Base-by-base conservation (phyloP, 768 basidiomycete species). In the Neoboletus magnificus region DNA sequence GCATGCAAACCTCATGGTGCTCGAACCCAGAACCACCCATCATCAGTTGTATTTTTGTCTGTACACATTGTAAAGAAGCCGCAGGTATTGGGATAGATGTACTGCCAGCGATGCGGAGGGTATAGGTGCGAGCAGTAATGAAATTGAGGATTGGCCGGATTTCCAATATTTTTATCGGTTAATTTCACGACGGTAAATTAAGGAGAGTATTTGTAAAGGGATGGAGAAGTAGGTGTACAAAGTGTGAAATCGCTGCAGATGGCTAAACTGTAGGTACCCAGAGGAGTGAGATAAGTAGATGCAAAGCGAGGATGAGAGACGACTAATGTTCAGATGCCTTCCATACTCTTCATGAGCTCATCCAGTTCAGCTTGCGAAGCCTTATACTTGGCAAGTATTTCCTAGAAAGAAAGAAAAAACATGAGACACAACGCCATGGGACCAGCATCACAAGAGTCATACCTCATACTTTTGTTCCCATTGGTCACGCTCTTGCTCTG, bases 381-480 rank as follows among this genome's bases (percentile, higher is more conserved):
- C 69, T 79, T 78, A 78, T 86, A 90, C 71, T 94, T 93, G 57
- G 66, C 75, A 58, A 81, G 64, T 57, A 79, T 76, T 62, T 94
- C 91, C 91, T 93, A 71, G 57, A 57, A 56, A 32, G 40, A 33
- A 41, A 37, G 13, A n/a, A 41, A 37, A 13, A n/a, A 10, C 12
- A 42, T 54, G 44, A 54, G 48, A 62, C 40, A 20, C 48, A 36
- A 56, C 35, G 45, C 23, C 29, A 48, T 7, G 30, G 10, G 15
- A 18, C 12, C 2, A 15, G 13, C 2, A 40, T 35, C 0, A 13
- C 18, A n/a, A 25, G 20, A 22, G 13, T 74, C 83, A 65, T 66
- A 93, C 94, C 80, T 95, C 95, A 76, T 83, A 90, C 76, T 96
- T 98, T 81, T 87, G 83, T 83, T 97, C 95, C 91, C 90, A 93